Evolutionary conservation across 805 yeast species (phyloP), one percentile per base, ranked within the genome.

Genomic region (Starmerella bacillaris): DNA sequence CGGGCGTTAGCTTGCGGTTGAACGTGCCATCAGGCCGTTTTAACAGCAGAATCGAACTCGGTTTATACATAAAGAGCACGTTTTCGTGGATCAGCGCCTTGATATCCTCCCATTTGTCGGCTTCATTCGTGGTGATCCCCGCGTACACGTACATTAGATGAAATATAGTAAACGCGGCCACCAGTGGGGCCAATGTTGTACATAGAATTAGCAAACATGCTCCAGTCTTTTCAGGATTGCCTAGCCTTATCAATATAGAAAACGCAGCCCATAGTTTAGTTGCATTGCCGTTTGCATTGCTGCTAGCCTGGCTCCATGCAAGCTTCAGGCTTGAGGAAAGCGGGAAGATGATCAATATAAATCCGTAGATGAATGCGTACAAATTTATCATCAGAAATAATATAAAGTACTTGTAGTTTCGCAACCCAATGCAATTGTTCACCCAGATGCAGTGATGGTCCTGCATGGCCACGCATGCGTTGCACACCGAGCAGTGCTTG

Each of bases 101-200:
- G 11, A 78, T 61, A 3, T 63, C 70, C 15, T 58, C 67, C 92
- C 92, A 78, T 49, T 78, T 78, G 34, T 62, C 70, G 14, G 67
- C 57, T 53, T 78, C 92, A 47, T 74, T 76, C 3, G 84, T 74
- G 9, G 89, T 77, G 51, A 72, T 72, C 0, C 92, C 92, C 28
- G 67, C 60, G 42, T 62, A 64, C 2, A 77, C 56, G 42, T 68
- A 62, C 21, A 61, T 49, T 18, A 70, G 27, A 43, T 74, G 78
- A 38, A 61, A 51, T 19, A 44, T 49, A 2, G 60, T 37, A 43
- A 71, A 70, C 33, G 65, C 60, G 9, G 54, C 40, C 18, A 65
- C 56, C n/a, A 72, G 53, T 1, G 65, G 38, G 3, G 61, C 54
- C 37, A 72, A 61, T 12, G 62, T 36, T 1, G 55, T 50, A n/a